These are phyloP conservation scores for Gnomoniopsis sp. DNA, from an alignment of 2,329 filamentous ascomycete genomes.

Conservation along the genomic window DNA sequence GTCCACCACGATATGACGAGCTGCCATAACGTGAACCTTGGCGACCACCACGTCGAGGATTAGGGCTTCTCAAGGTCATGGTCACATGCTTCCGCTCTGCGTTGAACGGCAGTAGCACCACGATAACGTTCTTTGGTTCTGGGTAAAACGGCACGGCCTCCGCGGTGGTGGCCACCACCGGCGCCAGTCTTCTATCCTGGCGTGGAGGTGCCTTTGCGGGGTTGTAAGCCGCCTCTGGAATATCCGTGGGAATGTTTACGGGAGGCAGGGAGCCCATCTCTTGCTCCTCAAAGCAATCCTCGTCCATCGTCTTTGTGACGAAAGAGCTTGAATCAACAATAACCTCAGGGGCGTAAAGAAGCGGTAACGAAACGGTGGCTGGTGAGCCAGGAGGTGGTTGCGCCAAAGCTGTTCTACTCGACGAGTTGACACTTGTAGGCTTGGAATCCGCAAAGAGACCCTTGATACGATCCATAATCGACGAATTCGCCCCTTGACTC, in stretches of 20 bases:
- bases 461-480: slow-evolving; percentile 69
- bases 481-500: slow-evolving; percentile 14
- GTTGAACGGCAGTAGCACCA: slow-evolving; percentile 41
- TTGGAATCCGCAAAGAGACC: slow-evolving; percentile 23
- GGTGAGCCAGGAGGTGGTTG: slow-evolving; percentile 44
- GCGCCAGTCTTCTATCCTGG: slow-evolving; percentile 47
- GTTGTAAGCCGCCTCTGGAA: slow-evolving; percentile 61
- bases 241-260: slow-evolving; percentile 62
- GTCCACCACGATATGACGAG: slow-evolving; percentile 17
- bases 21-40: slow-evolving; percentile 18
- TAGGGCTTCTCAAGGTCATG: slow-evolving; percentile 31
- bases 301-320: slow-evolving; percentile 66
- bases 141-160: slow-evolving; percentile 39
- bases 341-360: slow-evolving; percentile 24
- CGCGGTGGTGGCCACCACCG: slow-evolving; percentile 42
- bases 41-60: slow-evolving; percentile 28
- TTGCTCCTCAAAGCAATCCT: slow-evolving; percentile 77
- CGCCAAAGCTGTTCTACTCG: slow-evolving; percentile 65
- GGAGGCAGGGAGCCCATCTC: slow-evolving; percentile 75
- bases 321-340: slow-evolving; percentile 37
- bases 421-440: slow-evolving; percentile 60
- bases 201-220: slow-evolving; percentile 54
- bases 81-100: slow-evolving; percentile 36
- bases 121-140: slow-evolving; percentile 33
- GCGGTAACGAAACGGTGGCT: slow-evolving; percentile 69